phyloP scores from a whole-genome alignment of 257 asterid species.

The Nicotiana knightiana region DNA sequence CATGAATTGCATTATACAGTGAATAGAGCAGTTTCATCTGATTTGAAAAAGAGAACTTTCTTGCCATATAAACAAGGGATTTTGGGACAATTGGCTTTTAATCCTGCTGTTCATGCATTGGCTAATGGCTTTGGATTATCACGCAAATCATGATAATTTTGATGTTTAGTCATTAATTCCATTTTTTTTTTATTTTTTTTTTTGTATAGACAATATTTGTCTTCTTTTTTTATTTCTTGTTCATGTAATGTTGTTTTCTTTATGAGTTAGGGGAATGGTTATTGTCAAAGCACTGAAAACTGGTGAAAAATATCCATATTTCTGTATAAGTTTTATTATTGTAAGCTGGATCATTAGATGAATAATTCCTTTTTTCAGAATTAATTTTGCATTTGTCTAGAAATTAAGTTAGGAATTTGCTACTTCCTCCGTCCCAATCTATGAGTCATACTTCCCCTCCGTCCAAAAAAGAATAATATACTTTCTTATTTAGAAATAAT shows the following conservation, averaged over 20 bases:
- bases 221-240: neutral
- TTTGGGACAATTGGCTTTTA: slow-evolving; percentile 52
- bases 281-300: neutral
- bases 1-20: slow-evolving; percentile 67
- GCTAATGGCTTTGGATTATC: slow-evolving; percentile 70
- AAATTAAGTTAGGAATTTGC: too few relatives aligned
- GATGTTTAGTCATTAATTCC: neutral
- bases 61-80: slow-evolving; percentile 81
- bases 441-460: too few relatives aligned
- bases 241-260: neutral
- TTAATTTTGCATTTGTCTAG: neutral
- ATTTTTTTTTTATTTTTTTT: neutral
- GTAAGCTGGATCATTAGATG: neutral
- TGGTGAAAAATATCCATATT: neutral
- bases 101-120: slow-evolving; percentile 54
- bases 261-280: neutral
- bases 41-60: slow-evolving; percentile 66
- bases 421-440: too few relatives aligned
- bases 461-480: too few relatives aligned
- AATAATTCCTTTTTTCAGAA: neutral
- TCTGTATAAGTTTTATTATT: neutral
- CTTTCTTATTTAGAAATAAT: too few relatives aligned
- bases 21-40: slow-evolving; percentile 69
- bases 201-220: neutral
- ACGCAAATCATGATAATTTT: slow-evolving; percentile 17